Conservation (phyloP, 1,284 basidiomycete species). For the Porogramme epimiltina region DNA sequence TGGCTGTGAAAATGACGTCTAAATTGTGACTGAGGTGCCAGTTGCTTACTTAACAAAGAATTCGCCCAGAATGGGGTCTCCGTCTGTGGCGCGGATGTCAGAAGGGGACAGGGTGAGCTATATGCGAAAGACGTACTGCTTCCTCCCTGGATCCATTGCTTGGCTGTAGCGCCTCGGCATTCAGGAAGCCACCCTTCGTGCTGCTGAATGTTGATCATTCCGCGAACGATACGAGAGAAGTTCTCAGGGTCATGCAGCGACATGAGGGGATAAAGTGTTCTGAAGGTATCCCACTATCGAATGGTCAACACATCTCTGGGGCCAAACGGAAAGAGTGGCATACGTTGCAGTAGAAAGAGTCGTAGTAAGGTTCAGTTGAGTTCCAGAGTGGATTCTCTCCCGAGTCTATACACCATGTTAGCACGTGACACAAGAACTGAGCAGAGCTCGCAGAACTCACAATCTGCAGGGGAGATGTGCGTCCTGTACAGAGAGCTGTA, state of each 20-base stretch:
- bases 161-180: constrained; percentile 52
- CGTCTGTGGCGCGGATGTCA: constrained; percentile 43
- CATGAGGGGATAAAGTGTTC: constrained; percentile 60
- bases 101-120: neutral
- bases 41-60: constrained; percentile 63
- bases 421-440: neutral
- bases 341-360: constrained; percentile 52
- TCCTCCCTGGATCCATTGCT: constrained; percentile 61
- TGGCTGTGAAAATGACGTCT: neutral
- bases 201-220: constrained; percentile 66
- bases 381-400: constrained; percentile 72
- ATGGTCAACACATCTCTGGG: neutral
- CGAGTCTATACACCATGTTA: constrained; percentile 43
- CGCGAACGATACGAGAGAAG: constrained; percentile 58
- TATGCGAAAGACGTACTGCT: constrained; percentile 47
- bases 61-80: constrained; percentile 63
- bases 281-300: constrained; percentile 63
- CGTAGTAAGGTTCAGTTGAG: constrained; percentile 65
- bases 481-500: constrained; percentile 68
- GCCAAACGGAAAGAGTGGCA: neutral
- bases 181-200: constrained; percentile 71
- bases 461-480: constrained; percentile 69
- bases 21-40: neutral
- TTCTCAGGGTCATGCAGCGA: constrained; percentile 61
- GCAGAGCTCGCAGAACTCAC: constrained; percentile 33